Percentiles rank a stretch among this genome's conserved stretches.
These are phyloP conservation scores for Talaromyces liani DNA, from an alignment of 495 filamentous ascomycete genomes.

Conservation along the genomic window DNA sequence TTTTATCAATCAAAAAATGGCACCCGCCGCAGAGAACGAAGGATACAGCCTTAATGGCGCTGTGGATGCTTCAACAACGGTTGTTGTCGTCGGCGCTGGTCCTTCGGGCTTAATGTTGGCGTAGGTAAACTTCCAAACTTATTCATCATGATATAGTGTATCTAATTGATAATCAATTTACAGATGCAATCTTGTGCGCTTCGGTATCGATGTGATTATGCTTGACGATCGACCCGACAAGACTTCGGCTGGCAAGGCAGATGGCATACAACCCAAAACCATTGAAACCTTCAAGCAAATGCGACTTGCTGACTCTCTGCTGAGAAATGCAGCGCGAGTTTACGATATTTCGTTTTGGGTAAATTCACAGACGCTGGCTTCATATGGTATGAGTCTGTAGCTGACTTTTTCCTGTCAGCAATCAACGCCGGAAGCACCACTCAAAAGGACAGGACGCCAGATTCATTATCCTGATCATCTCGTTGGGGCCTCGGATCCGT, in stretches of 20 bases:
- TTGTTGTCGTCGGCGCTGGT: constrained; percentile 64
- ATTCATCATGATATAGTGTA: neutral
- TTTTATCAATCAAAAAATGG: neutral
- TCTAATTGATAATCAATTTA: neutral
- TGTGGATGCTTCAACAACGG: constrained; percentile 33
- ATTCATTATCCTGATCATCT: constrained; percentile 61
- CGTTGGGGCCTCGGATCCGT: constrained; percentile 64
- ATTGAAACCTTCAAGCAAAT: constrained; percentile 68
- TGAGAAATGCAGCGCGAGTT: constrained; percentile 55
- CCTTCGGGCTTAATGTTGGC: constrained; percentile 66
- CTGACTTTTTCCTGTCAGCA: constrained; percentile 28
- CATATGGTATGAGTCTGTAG: neutral
- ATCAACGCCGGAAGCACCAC: constrained; percentile 43
- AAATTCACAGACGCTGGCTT: neutral
- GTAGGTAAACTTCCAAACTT: constrained; percentile 22
- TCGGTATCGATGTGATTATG: constrained; percentile 60
- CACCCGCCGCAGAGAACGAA: neutral
- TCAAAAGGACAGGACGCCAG: constrained; percentile 60
- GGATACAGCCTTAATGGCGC: neutral
- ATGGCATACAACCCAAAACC: constrained; percentile 73
- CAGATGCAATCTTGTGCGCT: constrained; percentile 58
- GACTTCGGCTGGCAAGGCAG: constrained; percentile 66
- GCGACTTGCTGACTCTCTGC: constrained; percentile 53
- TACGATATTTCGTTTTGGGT: constrained; percentile 69
- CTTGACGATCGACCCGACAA: constrained; percentile 65